Evolutionary conservation across 257 asterid species (phyloP).

Genomic region (Echites panduratus): DNA sequence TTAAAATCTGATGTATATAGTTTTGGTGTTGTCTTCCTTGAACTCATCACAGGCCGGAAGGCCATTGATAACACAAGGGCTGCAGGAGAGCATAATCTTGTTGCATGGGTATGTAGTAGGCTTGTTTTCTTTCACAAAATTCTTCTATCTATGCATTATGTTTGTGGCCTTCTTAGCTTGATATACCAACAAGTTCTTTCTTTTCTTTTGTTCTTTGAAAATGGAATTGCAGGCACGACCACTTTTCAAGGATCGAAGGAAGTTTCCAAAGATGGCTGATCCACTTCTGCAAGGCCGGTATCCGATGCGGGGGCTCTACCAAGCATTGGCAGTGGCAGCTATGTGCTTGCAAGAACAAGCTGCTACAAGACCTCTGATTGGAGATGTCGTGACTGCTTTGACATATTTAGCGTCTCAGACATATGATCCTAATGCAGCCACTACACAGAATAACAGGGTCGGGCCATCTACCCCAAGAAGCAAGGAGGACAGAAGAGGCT

Average conservation of each 20-base stretch:
- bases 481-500: conserved; percentile 50
- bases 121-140: neutral
- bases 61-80: conserved; percentile 65
- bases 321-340: conserved; percentile 92
- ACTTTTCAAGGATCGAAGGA: conserved; percentile 73
- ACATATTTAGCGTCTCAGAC: conserved; percentile 70
- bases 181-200: neutral
- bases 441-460: conserved; percentile 35
- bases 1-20: conserved; percentile 78
- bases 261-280: conserved; percentile 87
- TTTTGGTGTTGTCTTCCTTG: conserved; percentile 88
- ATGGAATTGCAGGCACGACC: conserved; percentile 67
- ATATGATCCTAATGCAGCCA: conserved; percentile 54
- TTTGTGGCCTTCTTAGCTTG: neutral
- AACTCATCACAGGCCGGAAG: conserved; percentile 81
- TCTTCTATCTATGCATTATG: neutral
- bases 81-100: conserved; percentile 76
- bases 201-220: neutral
- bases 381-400: conserved; percentile 86
- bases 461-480: conserved; percentile 67
- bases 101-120: conserved; percentile 65
- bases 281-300: conserved; percentile 79
- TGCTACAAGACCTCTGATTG: conserved; percentile 77
- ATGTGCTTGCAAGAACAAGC: conserved; percentile 99
- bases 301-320: conserved; percentile 86